Percentiles rank a stretch among this genome's conserved stretches.
Conservation (phyloP, 495 filamentous ascomycete species). For the Podospora fimiseda region DNA sequence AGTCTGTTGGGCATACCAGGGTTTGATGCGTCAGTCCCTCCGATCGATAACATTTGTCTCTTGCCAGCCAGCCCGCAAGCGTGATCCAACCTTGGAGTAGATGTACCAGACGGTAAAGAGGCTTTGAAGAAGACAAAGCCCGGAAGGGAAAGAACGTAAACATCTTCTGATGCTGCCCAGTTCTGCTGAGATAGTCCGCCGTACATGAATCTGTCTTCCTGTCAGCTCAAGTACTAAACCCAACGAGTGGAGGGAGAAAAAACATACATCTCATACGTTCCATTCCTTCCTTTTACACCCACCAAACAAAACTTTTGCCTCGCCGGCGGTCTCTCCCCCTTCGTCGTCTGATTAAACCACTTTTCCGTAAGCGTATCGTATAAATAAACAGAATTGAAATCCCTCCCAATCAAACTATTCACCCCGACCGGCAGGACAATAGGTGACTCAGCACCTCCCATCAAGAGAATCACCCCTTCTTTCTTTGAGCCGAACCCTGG, state of each 20-base stretch:
- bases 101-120: constrained; percentile 8
- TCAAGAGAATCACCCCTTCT: constrained; percentile 23
- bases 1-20: constrained; percentile 11
- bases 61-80: constrained; percentile 28
- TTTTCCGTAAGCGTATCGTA: constrained; percentile 26
- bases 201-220: constrained; percentile 25
- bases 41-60: constrained; percentile 34
- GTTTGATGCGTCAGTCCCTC: constrained; percentile 23
- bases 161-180: constrained; percentile 15
- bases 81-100: constrained; percentile 27
- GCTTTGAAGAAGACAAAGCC: constrained; percentile 39
- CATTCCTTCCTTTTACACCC: constrained; percentile 27
- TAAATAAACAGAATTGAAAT: constrained; percentile 23
- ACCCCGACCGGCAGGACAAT: constrained; percentile 12
- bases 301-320: constrained; percentile 27
- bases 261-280: constrained; percentile 18
- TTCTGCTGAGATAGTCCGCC: constrained; percentile 21
- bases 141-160: constrained; percentile 38
- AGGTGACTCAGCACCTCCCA: constrained; percentile 27
- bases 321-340: constrained; percentile 19
- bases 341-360: constrained; percentile 31
- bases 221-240: not conserved
- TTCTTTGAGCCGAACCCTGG: constrained; percentile 26
- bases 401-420: constrained; percentile 9
- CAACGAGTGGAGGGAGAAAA: not conserved